These are phyloP conservation scores for Penicillium lividum DNA, from an alignment of 495 filamentous ascomycete species.

Conservation along the genomic window DNA sequence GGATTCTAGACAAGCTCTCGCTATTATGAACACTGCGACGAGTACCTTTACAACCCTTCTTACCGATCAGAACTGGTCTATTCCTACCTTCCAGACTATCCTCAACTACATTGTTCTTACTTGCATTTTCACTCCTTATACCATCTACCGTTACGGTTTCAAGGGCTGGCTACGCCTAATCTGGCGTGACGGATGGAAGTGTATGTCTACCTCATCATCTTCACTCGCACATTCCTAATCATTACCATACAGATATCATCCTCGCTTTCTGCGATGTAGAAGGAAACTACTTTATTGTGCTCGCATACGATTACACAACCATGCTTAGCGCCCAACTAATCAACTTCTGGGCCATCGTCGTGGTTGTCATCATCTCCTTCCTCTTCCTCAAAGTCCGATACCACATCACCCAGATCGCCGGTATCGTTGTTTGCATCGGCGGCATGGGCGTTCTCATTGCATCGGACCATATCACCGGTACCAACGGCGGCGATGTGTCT, in stretches of 20 bases:
- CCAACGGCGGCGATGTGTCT: slow-evolving; percentile 60
- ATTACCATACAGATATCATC: slow-evolving; percentile 64
- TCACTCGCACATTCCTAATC: neutral
- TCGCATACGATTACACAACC: slow-evolving; percentile 91
- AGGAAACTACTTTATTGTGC: slow-evolving; percentile 96
- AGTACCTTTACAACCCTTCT: slow-evolving; percentile 87
- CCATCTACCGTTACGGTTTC: slow-evolving; percentile 78
- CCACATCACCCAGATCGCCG: slow-evolving; percentile 75
- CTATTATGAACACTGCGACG: slow-evolving; percentile 84
- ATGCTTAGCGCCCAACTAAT: slow-evolving; percentile 90
- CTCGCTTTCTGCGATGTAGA: slow-evolving; percentile 91
- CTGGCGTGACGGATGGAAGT: slow-evolving; percentile 81
- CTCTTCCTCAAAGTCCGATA: slow-evolving; percentile 83
- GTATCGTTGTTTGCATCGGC: slow-evolving; percentile 87
- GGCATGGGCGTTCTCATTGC: slow-evolving; percentile 89
- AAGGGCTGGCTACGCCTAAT: slow-evolving; percentile 66
- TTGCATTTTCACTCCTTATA: slow-evolving; percentile 77
- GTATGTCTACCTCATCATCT: slow-evolving; percentile 29
- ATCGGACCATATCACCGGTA: slow-evolving; percentile 79
- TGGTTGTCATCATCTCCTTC: slow-evolving; percentile 86
- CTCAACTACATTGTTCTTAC: slow-evolving; percentile 91
- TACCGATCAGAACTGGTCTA: slow-evolving; percentile 64
- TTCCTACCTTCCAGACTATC: slow-evolving; percentile 96
- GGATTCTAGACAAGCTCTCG: slow-evolving; percentile 67
- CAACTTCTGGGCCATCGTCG: slow-evolving; percentile 98